Conservation (phyloP, 2,329 filamentous ascomycete species). For the Paramyrothecium sp. region DNA sequence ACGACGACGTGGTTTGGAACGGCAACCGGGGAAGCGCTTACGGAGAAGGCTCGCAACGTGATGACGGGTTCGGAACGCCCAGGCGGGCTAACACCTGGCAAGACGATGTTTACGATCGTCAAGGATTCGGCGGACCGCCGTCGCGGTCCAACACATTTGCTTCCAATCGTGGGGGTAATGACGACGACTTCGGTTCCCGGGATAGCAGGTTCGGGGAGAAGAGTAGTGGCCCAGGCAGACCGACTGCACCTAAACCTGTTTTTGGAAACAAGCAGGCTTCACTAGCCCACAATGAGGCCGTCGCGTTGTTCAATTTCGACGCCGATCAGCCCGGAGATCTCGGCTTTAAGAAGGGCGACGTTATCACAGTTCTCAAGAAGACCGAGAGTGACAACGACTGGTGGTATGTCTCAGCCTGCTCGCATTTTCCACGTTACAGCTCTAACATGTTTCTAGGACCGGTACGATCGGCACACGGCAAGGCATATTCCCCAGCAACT, state of each 20-base stretch:
- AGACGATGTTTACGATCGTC: conserved; percentile 70
- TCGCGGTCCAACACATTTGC: conserved; percentile 53
- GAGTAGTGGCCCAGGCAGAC: conserved; percentile 66
- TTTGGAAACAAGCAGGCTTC: conserved; percentile 60
- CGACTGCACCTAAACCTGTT: conserved; percentile 85
- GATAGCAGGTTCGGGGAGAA: conserved; percentile 41
- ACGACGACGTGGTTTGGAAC: conserved; percentile 78
- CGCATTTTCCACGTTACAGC: not conserved
- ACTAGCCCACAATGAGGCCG: conserved; percentile 73
- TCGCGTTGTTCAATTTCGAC: conserved; percentile 92
- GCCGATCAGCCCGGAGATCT: conserved; percentile 90
- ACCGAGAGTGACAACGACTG: conserved; percentile 94
- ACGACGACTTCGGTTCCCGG: conserved; percentile 54
- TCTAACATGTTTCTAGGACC: conserved; percentile 56
- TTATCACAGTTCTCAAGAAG: conserved; percentile 92
- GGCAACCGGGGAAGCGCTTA: conserved; percentile 68
- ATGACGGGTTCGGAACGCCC: conserved; percentile 54
- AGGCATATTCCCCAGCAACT: conserved; percentile 90
- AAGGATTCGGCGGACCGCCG: conserved; percentile 33
- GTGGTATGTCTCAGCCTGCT: conserved; percentile 65
- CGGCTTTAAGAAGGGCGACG: conserved; percentile 94
- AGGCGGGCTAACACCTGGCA: conserved; percentile 70
- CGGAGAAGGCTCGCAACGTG: conserved; percentile 57
- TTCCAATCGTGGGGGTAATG: conserved; percentile 33
- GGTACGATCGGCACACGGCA: conserved; percentile 81